phyloP scores from a whole-genome alignment of 306 rosid species.

The Castanopsis chinensis region DNA sequence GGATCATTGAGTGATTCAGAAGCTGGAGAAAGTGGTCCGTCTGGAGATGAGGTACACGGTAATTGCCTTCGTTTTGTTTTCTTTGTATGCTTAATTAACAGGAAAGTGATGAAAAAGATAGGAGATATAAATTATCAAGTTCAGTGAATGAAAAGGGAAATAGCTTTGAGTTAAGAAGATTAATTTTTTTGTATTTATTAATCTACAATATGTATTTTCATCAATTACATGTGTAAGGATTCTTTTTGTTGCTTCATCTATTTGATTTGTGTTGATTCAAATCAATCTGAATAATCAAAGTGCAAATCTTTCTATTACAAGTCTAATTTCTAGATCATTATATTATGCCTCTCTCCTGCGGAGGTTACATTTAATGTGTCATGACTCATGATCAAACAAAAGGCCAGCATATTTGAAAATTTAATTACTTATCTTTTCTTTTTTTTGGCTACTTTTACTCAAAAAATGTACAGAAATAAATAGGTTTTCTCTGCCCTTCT shows the following conservation, averaged over 20 bases:
- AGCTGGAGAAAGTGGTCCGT: conserved; percentile 24
- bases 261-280: not conserved
- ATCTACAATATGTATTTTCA: not conserved
- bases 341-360: not conserved
- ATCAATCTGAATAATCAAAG: not conserved
- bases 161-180: not conserved
- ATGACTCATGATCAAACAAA: not conserved
- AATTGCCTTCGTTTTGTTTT: not conserved
- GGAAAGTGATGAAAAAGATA: not conserved
- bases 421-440: not conserved
- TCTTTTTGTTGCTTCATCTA: not conserved
- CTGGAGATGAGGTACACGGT: conserved; percentile 42
- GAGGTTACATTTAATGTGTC: not conserved
- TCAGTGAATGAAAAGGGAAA: not conserved
- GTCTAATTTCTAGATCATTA: not conserved
- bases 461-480: not conserved
- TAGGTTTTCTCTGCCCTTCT: not conserved
- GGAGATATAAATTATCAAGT: not conserved
- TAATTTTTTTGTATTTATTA: not conserved
- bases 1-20: conserved; percentile 33
- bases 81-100: not conserved
- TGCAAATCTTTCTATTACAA: not conserved
- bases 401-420: not conserved
- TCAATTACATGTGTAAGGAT: not conserved
- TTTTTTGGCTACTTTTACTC: not conserved